Evolutionary conservation across 2,329 filamentous ascomycete genomes (phyloP), one percentile per base, ranked within the genome.

Genomic region (Cladosporium sphaerospermum): DNA sequence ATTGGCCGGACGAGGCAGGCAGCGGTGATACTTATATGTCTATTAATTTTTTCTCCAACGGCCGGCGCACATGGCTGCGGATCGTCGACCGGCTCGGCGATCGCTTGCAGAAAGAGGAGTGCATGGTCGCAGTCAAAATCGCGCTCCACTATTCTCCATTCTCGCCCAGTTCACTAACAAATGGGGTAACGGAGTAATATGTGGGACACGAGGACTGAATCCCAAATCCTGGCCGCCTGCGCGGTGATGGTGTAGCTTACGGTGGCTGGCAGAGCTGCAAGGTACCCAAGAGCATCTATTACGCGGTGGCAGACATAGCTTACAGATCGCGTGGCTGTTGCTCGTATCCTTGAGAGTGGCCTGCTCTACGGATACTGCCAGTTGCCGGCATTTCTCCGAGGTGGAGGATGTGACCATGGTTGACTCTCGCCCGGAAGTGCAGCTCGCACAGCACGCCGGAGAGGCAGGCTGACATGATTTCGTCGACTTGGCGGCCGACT

Each of bases 41-140:
- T 28, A 28, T 28, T 7, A 28, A 28, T 28, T 28, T 28, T 28
- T 28, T 28, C 23, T 28, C 23, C 23, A 28, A 28, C 23, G 23
- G 23, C 23, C 23, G 23, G 23, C 23, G 23, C 23, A 28, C 31
- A 40, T 51, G 23, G 39, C 39, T 51, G 32, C 48, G 48, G 48
- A 51, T 51, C 48, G 39, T 16, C 48, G 40, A 51, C 48, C 11
- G 48, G 48, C 48, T 51, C 48, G 48, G 48, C 48, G 39, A 32
- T 51, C 40, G 48, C 48, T 51, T 51, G 48, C 46, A 37, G 40
- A 44, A 36, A 51, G 48, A 51, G 48, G 48, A 51, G 48, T 51
- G 48, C 48, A 51, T 51, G 48, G 5, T 51, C 36, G 32, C 48
- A 40, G 48, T 51, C 48, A 43, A 44, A 37, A 37, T 51, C 39